These are phyloP conservation scores for Colletotrichum liriopes DNA, from an alignment of 2,329 filamentous ascomycete genomes.

Conservation along the genomic window DNA sequence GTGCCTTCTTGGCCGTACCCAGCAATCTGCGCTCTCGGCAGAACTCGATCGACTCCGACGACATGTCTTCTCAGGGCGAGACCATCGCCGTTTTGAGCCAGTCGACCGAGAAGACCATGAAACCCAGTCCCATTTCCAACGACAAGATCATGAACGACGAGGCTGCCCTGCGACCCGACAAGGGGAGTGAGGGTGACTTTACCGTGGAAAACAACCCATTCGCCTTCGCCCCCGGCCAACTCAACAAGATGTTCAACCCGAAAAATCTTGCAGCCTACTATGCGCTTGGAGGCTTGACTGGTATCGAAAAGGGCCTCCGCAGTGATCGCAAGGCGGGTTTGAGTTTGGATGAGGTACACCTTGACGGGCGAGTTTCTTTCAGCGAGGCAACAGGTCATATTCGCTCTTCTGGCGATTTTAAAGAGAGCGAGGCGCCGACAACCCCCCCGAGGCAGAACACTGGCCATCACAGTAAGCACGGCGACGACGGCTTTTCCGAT, in stretches of 20 bases:
- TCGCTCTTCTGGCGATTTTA: slow-evolving; percentile 39
- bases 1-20: slow-evolving; percentile 77
- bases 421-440: slow-evolving; percentile 13
- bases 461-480: slow-evolving; percentile 10
- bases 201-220: slow-evolving; percentile 85
- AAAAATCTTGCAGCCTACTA: slow-evolving; percentile 89
- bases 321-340: slow-evolving; percentile 81
- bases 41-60: slow-evolving; percentile 79
- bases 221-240: slow-evolving; percentile 85
- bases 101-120: slow-evolving; percentile 61
- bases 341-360: slow-evolving; percentile 79
- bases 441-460: slow-evolving; percentile 15
- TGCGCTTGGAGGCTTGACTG: slow-evolving; percentile 82
- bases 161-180: slow-evolving; percentile 81
- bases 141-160: slow-evolving; percentile 75
- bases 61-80: slow-evolving; percentile 74
- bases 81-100: slow-evolving; percentile 68
- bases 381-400: slow-evolving; percentile 72
- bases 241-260: slow-evolving; percentile 90
- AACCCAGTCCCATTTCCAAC: slow-evolving; percentile 59
- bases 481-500: slow-evolving; percentile 67
- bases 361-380: slow-evolving; percentile 79
- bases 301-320: slow-evolving; percentile 84
- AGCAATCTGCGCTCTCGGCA: slow-evolving; percentile 73
- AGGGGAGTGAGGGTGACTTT: slow-evolving; percentile 84